Conservation (phyloP, 164 flowering plant genomes). For the Annona squamosa region DNA sequence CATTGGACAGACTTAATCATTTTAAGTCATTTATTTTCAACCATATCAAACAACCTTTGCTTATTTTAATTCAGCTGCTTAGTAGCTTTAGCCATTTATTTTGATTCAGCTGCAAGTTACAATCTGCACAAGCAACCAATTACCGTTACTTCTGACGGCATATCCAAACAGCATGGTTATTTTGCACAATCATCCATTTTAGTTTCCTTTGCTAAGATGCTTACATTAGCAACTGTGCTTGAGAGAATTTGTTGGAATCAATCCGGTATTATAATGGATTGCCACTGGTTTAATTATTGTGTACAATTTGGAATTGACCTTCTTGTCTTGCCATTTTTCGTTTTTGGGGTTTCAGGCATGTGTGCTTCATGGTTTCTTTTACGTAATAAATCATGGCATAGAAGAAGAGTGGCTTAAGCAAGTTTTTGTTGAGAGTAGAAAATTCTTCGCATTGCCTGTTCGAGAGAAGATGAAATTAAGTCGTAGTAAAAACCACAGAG, state of each 20-base stretch:
- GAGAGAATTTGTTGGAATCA: not conserved
- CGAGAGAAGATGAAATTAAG: conserved; percentile 59
- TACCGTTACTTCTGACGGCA: not conserved
- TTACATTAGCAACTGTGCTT: too few species aligned
- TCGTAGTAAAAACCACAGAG: conserved; percentile 40
- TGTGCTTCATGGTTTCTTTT: conserved; percentile 71
- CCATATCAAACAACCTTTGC: too few species aligned
- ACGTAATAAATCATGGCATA: conserved; percentile 79
- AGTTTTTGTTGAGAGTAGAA: conserved; percentile 53
- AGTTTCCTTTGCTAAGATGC: not conserved
- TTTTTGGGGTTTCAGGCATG: conserved; percentile 49
- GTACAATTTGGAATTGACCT: not conserved
- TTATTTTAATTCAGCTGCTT: too few species aligned
- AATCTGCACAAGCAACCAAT: too few species aligned
- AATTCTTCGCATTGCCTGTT: conserved; percentile 61
- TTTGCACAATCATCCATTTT: not conserved
- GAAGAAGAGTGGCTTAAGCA: conserved; percentile 40
- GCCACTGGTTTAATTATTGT: too few species aligned
- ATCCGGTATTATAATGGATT: too few species aligned
- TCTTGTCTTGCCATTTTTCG: not conserved
- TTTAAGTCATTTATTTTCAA: too few species aligned
- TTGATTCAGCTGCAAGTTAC: too few species aligned
- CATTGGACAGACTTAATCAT: too few species aligned
- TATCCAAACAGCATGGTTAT: not conserved
- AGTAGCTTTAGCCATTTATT: too few species aligned